Conservation (phyloP, 108 stramenopile genomes). For the Fragilariopsis cylindrus region DNA sequence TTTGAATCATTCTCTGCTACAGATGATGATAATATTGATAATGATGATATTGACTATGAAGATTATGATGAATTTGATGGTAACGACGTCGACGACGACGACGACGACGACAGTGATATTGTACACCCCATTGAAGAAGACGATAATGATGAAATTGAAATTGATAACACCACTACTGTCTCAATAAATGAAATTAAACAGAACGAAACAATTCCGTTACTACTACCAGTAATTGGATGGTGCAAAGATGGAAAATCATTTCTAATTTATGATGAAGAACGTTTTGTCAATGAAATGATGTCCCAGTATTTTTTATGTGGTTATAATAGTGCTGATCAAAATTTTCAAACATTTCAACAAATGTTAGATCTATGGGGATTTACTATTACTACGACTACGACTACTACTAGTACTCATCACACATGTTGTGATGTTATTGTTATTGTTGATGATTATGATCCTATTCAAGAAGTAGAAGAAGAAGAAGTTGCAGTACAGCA, state of each 20-base stretch:
- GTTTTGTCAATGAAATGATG: conserved; percentile 1
- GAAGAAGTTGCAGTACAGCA: not conserved
- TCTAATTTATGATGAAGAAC: conserved; percentile 1
- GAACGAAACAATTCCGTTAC: not conserved
- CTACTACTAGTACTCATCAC: not conserved
- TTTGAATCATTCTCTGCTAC: no score
- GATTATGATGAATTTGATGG: no score
- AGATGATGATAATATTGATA: no score
- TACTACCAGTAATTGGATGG: not conserved
- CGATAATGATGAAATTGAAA: no score
- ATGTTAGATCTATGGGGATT: no score
- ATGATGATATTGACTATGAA: no score
- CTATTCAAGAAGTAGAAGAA: not conserved
- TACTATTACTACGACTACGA: not conserved
- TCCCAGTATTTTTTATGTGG: not conserved
- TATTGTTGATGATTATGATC: no score
- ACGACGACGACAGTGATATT: not conserved
- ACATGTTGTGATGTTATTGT: no score
- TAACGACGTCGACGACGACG: not conserved
- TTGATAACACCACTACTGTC: no score
- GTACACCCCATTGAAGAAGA: not conserved
- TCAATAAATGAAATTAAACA: no score
- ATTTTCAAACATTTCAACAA: no score
- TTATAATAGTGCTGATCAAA: no score
- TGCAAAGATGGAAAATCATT: not conserved